Conservation (phyloP, 2,329 filamentous ascomycete genomes). For the Nothophaeocryptopus gaeumannii region DNA sequence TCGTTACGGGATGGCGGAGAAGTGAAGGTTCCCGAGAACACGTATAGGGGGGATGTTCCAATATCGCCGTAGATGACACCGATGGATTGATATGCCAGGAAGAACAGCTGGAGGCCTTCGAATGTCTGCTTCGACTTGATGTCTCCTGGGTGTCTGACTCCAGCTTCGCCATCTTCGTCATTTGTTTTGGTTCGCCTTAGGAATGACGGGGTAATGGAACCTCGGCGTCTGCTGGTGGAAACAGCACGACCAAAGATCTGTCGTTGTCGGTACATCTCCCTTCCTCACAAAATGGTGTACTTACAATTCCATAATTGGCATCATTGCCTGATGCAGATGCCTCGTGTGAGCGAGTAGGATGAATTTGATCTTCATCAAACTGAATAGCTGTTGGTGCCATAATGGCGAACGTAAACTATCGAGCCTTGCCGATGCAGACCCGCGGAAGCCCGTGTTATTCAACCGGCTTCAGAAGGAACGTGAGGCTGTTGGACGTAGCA, state of each 20-base stretch:
- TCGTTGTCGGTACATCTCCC: no score
- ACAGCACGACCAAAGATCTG: background rate
- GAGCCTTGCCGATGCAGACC: no score
- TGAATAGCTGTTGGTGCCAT: conserved; percentile 15
- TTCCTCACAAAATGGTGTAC: no score
- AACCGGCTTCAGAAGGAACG: no score
- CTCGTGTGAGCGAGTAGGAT: conserved; percentile 12
- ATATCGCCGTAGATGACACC: conserved; percentile 60
- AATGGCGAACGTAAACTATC: background rate
- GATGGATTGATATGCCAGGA: conserved; percentile 63
- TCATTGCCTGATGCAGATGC: conserved; percentile 1
- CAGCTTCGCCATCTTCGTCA: conserved; percentile 22
- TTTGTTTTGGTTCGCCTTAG: background rate
- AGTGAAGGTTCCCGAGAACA: conserved; percentile 66
- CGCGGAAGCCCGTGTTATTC: no score
- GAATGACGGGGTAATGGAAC: background rate
- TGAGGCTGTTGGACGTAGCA: no score
- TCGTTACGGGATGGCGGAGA: conserved; percentile 54
- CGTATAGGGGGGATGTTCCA: conserved; percentile 64
- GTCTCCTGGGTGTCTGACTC: conserved; percentile 26
- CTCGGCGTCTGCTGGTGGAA: background rate
- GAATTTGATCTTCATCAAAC: conserved; percentile 21
- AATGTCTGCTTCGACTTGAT: conserved; percentile 33
- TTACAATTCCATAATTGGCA: conserved; percentile 11
- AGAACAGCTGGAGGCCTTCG: conserved; percentile 30